Evolutionary conservation across 1,284 basidiomycete species (phyloP).

Genomic region (Cutaneotrichosporon cavernicola): DNA sequence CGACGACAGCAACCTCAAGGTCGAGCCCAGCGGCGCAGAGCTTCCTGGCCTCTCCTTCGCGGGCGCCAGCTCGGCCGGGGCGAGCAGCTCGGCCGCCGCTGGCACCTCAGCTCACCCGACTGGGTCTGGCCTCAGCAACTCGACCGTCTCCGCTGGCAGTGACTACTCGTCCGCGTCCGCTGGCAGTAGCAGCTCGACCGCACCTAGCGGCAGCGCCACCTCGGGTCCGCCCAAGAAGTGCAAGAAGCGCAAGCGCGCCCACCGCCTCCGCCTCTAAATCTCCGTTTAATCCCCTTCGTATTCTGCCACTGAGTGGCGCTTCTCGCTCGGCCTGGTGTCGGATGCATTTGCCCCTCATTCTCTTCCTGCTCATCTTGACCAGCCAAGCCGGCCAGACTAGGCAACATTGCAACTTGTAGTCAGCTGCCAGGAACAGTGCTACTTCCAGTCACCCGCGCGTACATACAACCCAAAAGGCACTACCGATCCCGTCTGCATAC

Average conservation of each 20-base stretch:
- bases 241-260: neutral
- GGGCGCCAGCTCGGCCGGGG: neutral
- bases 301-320: constrained; percentile 1
- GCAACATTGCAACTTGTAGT: neutral
- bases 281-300: neutral
- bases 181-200: neutral
- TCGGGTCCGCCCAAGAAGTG: neutral
- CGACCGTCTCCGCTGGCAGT: neutral
- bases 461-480: neutral
- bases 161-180: neutral
- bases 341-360: neutral
- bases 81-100: neutral
- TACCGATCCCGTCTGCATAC: neutral
- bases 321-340: neutral
- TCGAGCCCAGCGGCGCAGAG: neutral
- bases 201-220: neutral
- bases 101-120: neutral
- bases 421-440: neutral
- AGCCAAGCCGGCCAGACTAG: no score
- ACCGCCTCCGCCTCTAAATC: neutral
- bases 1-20: neutral
- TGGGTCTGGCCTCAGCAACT: neutral
- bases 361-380: neutral
- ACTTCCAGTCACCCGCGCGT: neutral
- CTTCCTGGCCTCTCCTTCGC: neutral